Percentiles rank a stretch among this genome's conserved stretches.
Evolutionary conservation across 2,329 filamentous ascomycete species (phyloP).

Genomic region (Hypoxylon sp.): DNA sequence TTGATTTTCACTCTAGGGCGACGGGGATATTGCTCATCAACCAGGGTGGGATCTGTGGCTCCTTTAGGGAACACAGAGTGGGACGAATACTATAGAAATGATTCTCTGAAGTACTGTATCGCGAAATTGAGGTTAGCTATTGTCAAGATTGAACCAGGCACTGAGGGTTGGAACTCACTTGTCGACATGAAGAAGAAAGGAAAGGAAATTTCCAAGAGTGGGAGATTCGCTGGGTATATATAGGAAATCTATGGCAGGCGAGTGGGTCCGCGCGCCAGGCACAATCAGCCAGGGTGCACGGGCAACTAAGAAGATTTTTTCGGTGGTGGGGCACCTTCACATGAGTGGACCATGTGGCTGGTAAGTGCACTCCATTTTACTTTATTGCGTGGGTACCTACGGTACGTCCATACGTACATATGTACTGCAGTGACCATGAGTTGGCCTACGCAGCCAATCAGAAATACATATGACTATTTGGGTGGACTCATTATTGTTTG

Average conservation of each 20-base stretch:
- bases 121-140: constrained; percentile 31
- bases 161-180: constrained; percentile 66
- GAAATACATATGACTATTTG: neutral
- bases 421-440: neutral
- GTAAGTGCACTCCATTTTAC: no score
- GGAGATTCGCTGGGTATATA: constrained; percentile 56
- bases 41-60: constrained; percentile 96
- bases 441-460: neutral
- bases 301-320: constrained; percentile 6
- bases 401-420: neutral
- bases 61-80: constrained; percentile 90
- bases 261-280: constrained; percentile 33
- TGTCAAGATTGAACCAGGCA: constrained; percentile 11
- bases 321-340: neutral
- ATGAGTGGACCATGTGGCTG: no score
- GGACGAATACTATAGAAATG: constrained; percentile 98
- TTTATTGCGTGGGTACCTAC: no score
- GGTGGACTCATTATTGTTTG: no score
- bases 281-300: constrained; percentile 22
- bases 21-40: constrained; percentile 93
- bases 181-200: constrained; percentile 71
- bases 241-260: constrained; percentile 50
- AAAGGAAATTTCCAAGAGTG: constrained; percentile 58
- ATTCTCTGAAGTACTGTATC: constrained; percentile 73
- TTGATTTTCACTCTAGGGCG: constrained; percentile 86